Evolutionary conservation across 116 monocot species (phyloP).

Genomic region (Phalaenopsis hybrid): DNA sequence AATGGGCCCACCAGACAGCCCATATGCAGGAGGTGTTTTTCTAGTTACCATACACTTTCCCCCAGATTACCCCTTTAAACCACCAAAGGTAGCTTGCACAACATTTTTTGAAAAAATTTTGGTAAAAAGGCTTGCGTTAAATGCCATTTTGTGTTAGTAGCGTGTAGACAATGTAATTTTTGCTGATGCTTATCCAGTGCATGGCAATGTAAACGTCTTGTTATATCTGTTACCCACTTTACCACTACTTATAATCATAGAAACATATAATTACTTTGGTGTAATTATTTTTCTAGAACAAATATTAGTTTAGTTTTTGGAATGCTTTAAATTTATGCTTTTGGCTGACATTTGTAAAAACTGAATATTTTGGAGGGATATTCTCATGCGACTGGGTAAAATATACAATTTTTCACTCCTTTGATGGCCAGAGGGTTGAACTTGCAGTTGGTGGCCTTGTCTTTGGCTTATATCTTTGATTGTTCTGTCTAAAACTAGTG

Average conservation of each 20-base stretch:
- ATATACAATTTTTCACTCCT: too few species aligned
- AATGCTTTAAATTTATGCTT: not conserved
- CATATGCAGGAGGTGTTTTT: slow-evolving; percentile 31
- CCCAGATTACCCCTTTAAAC: slow-evolving; percentile 34
- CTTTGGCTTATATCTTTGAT: too few species aligned
- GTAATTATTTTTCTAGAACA: not conserved
- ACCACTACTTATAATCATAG: not conserved
- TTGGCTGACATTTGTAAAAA: too few species aligned
- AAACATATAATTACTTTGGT: not conserved
- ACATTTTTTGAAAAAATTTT: not conserved
- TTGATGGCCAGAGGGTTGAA: too few species aligned
- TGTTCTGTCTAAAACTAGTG: too few species aligned
- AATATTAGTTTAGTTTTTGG: not conserved
- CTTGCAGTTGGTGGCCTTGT: too few species aligned
- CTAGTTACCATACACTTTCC: slow-evolving; percentile 32
- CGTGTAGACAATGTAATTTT: not conserved
- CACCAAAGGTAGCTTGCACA: slow-evolving; percentile 19
- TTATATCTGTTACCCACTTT: not conserved
- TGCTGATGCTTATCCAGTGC: not conserved
- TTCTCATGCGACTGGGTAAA: too few species aligned
- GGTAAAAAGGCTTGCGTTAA: not conserved
- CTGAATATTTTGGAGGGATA: too few species aligned
- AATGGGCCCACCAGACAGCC: slow-evolving; percentile 34
- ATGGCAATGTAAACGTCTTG: not conserved
- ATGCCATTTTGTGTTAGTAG: not conserved